Base-by-base conservation (phyloP, 805 yeast species). In the Naumovozyma castellii region DNA sequence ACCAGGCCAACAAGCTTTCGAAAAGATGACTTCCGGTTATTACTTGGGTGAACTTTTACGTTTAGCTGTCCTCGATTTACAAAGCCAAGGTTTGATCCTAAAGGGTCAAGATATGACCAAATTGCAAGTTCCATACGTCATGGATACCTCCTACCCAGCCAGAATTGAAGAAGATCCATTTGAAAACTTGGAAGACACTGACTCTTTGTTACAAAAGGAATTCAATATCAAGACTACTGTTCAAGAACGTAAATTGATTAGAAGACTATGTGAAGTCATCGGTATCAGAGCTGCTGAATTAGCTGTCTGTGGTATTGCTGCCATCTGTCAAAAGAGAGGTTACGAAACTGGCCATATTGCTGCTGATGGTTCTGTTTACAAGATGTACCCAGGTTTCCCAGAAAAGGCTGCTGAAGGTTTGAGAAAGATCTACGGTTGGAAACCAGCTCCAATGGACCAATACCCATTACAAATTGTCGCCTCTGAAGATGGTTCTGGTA, bases 401-500 rank as follows among this genome's bases (percentile, higher is more conserved):
- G 81, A 80, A 57, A 77, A 95, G 59, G 95, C 95, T 28, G 90
- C 92, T 35, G 71, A 72, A 57, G 95, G 84, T 41, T 75, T 88
- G 61, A 78, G 78, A 63, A 97, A 88, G 61, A 85, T 88, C 52
- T 84, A 85, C 56, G 88, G 70, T 49, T 88, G 96, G 95, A 48
- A 49, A 15, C 61, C 65, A 31, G 61, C 58, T 43, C 60, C 62
- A 36, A 62, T 65, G 42, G 56, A 64, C 36, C 64, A 64, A 38
- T 85, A 84, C 61, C 97, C 97, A 46, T 77, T 90, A 54, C 66
- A 73, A 48, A 78, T 90, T 51, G 85, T 82, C 32, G 84, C 92
- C 43, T 96, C 97, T 48, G 95, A 88, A 68, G 98, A 90, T 67
- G 98, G 98, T 53, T 80, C 90, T 30, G 97, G 97, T 69, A 95